Evolutionary conservation across 1,284 basidiomycete species (phyloP).

Genomic region (Prillingera fragicola): DNA sequence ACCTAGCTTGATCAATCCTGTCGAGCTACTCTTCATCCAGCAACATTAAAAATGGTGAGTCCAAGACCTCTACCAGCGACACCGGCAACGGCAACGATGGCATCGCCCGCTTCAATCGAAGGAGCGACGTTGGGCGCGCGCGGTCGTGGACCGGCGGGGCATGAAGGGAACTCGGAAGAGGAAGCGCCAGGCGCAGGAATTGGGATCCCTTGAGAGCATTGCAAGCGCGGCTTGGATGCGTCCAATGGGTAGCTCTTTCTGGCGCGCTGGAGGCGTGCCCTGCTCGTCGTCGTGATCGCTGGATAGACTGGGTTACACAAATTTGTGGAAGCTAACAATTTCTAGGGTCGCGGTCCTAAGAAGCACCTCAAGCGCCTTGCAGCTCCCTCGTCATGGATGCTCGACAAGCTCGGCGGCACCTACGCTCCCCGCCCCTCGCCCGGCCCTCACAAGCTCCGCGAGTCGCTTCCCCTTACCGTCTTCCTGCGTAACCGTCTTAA

Average conservation of each 20-base stretch:
- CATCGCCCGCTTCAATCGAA: neutral
- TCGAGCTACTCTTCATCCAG: slow-evolving; percentile 1
- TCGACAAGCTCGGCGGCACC: slow-evolving; percentile 97
- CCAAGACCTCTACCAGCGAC: neutral
- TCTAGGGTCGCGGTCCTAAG: slow-evolving; percentile 93
- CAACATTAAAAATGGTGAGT: slow-evolving; percentile 19
- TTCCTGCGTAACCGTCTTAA: slow-evolving; percentile 99
- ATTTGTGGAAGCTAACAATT: slow-evolving; percentile 4
- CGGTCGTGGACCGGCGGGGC: neutral
- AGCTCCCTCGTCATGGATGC: slow-evolving; percentile 99
- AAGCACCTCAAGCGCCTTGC: slow-evolving; percentile 98
- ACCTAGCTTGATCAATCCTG: too few species aligned
- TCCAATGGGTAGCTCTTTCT: too few species aligned
- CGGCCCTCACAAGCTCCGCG: slow-evolving; percentile 98
- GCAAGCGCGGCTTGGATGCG: too few species aligned
- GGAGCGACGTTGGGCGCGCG: neutral
- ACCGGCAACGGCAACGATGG: neutral
- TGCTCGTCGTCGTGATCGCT: too few species aligned
- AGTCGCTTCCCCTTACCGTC: slow-evolving; percentile 88
- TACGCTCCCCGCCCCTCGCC: slow-evolving; percentile 95
- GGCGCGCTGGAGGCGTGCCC: too few species aligned
- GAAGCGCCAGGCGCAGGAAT: too few species aligned
- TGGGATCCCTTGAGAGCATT: too few species aligned
- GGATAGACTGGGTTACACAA: neutral
- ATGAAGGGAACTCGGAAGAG: neutral